phyloP scores from a whole-genome alignment of 495 filamentous ascomycete species.

The Xylaria longipes region DNA sequence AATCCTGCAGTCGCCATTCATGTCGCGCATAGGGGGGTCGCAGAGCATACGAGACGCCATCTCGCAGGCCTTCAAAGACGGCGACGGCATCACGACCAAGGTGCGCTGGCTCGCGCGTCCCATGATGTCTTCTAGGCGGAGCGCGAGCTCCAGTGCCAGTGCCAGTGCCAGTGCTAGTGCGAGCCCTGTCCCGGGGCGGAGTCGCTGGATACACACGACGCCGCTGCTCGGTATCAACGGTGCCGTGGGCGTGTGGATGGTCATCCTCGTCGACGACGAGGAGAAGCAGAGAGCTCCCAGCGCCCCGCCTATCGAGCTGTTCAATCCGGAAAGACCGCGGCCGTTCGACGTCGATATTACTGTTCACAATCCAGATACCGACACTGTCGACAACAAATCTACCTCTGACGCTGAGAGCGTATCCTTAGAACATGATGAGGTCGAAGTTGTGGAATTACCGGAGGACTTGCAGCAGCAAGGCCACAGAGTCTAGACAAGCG shows the following conservation, averaged over 20 bases:
- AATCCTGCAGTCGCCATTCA: constrained; percentile 67
- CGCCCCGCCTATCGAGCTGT: constrained; percentile 20
- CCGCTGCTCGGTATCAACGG: constrained; percentile 64
- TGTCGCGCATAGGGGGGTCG: constrained; percentile 64
- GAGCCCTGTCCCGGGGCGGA: constrained; percentile 50
- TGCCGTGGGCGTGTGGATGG: constrained; percentile 69
- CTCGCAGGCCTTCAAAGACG: constrained; percentile 58
- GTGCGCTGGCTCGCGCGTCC: constrained; percentile 65
- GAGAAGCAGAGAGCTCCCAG: constrained; percentile 21
- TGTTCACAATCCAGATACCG: not conserved
- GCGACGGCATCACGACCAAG: constrained; percentile 65
- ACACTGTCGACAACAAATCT: constrained; percentile 7
- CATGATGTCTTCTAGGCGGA: constrained; percentile 58
- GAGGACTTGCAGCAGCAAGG: not conserved
- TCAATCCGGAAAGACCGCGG: constrained; percentile 10
- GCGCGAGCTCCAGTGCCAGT: constrained; percentile 24
- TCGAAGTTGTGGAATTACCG: not conserved
- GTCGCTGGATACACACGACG: constrained; percentile 68
- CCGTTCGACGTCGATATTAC: constrained; percentile 17
- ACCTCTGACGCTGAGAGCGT: not conserved
- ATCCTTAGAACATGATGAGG: not conserved
- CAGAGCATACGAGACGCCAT: constrained; percentile 59
- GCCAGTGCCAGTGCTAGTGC: not conserved
- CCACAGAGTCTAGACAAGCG: not conserved
- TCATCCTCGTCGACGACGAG: constrained; percentile 65